A percentile compares a stretch with the other conserved stretches of the same genome.
These are phyloP conservation scores for Coniochaeta sp. DNA, from an alignment of 2,329 filamentous ascomycete genomes.

Conservation along the genomic window DNA sequence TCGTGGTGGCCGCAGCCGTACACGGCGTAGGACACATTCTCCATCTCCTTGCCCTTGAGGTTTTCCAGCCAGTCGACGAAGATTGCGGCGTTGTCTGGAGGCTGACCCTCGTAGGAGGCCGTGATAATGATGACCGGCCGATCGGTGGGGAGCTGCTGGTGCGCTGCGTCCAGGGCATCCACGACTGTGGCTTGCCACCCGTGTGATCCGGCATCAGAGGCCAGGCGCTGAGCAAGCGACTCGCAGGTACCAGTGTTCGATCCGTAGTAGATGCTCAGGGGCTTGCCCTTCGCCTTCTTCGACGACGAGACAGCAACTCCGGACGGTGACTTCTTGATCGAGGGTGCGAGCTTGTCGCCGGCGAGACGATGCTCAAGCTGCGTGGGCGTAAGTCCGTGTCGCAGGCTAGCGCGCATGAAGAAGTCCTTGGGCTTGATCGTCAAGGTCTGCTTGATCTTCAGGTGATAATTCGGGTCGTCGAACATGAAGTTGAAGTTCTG, in stretches of 20 bases:
- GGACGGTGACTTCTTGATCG: constrained; percentile 37
- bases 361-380: constrained; percentile 38
- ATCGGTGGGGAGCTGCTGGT: constrained; percentile 50
- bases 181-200: constrained; percentile 52
- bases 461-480: constrained; percentile 52
- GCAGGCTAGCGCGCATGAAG: constrained; percentile 49
- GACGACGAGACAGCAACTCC: constrained; percentile 14
- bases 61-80: constrained; percentile 62
- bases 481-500: constrained; percentile 65
- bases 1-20: constrained; percentile 58
- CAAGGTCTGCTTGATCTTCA: constrained; percentile 48
- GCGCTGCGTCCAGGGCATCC: constrained; percentile 54
- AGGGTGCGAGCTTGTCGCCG: constrained; percentile 16
- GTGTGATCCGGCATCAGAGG: constrained; percentile 48
- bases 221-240: constrained; percentile 56
- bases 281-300: constrained; percentile 26
- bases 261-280: constrained; percentile 63
- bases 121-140: constrained; percentile 61
- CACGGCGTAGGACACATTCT: constrained; percentile 56
- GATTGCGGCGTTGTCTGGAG: constrained; percentile 62
- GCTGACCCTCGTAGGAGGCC: constrained; percentile 67
- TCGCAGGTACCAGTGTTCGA: constrained; percentile 73
- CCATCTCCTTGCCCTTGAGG: constrained; percentile 41
- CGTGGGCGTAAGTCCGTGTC: constrained; percentile 52
- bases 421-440: constrained; percentile 60